Evolutionary conservation across 148 eudicot species (phyloP), one percentile per base, ranked within the genome.

Genomic region (Tetragonia tetragonoides): DNA sequence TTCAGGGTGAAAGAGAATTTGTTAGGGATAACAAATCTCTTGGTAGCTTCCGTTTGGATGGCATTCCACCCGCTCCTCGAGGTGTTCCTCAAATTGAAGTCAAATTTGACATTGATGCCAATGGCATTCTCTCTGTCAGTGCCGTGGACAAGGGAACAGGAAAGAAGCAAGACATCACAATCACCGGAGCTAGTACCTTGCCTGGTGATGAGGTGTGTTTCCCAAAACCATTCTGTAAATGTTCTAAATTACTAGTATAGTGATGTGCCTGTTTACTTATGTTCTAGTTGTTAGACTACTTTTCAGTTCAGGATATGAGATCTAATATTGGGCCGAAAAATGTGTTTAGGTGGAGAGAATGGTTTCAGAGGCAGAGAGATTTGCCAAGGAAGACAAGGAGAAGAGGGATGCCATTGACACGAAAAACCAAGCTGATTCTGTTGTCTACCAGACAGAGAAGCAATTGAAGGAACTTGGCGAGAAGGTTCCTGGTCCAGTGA

Each of bases 81-180:
- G 95, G 97, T 65, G 97, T 94, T 76, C 98, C 98, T 21, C 98
- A 92, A 81, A 89, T 94, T 72, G 97, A 94, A 80, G 98, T 94
- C 79, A 94, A 94, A 77, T 94, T 94, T 77, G 98, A 94, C 80
- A 94, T 94, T 76, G 98, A 85, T 72, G 88, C 98, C 42, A 94
- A 94, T 84, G 98, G 95, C 14, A 94, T 94, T 75, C 92, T 94
- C 56, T 94, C 98, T 9, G 98, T 94, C 20, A 70, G 92, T 68
- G 97, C 98, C 61, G 46, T 86, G 65, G 97, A 94, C 83, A 94
- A 94, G 84, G 98, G 98, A 73, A 89, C 92, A 2, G 98, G 95
- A 57, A 94, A 92, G 89, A 92, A 94, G 84, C 98, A 94, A 80
- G 97, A 94, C 77, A 94, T 94, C 74, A 94, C 95, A 79, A 94